Conservation (phyloP, 2,329 filamentous ascomycete species). For the Coniella vitis region DNA sequence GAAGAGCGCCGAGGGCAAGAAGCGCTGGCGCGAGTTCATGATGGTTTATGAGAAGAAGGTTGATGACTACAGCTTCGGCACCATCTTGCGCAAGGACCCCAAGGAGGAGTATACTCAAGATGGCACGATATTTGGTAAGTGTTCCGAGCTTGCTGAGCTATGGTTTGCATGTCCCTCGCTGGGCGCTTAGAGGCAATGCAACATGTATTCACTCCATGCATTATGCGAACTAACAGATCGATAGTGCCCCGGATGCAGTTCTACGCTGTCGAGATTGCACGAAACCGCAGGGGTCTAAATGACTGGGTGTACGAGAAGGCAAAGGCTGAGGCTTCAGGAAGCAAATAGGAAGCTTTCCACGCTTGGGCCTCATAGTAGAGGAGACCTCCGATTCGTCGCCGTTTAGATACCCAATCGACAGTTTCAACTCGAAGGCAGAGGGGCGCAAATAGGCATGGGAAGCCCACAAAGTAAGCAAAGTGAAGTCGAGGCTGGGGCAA, state of each 20-base stretch:
- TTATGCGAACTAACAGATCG: conserved; percentile 34
- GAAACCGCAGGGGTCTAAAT: conserved; percentile 84
- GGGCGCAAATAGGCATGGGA: no score
- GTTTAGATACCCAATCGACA: conserved; percentile 5
- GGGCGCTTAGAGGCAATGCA: no score
- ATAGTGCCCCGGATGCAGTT: conserved; percentile 63
- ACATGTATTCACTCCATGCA: no score
- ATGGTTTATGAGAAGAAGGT: conserved; percentile 88
- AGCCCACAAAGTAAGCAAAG: no score
- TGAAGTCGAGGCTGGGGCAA: background rate
- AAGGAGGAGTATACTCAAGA: conserved; percentile 81
- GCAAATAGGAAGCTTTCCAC: conserved; percentile 14
- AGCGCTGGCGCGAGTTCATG: conserved; percentile 91
- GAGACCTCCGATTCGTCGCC: background rate
- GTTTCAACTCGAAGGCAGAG: background rate
- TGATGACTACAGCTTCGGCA: conserved; percentile 98
- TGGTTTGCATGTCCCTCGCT: no score
- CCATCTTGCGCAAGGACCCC: conserved; percentile 74
- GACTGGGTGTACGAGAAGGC: conserved; percentile 94
- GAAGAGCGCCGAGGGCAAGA: conserved; percentile 96
- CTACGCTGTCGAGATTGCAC: conserved; percentile 69
- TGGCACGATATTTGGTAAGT: conserved; percentile 82
- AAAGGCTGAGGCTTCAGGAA: conserved; percentile 49
- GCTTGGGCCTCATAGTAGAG: background rate
- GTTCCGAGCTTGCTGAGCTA: background rate